Evolutionary conservation across 2,329 filamentous ascomycete genomes (phyloP).

Genomic region (Teratosphaeria zuluensis): DNA sequence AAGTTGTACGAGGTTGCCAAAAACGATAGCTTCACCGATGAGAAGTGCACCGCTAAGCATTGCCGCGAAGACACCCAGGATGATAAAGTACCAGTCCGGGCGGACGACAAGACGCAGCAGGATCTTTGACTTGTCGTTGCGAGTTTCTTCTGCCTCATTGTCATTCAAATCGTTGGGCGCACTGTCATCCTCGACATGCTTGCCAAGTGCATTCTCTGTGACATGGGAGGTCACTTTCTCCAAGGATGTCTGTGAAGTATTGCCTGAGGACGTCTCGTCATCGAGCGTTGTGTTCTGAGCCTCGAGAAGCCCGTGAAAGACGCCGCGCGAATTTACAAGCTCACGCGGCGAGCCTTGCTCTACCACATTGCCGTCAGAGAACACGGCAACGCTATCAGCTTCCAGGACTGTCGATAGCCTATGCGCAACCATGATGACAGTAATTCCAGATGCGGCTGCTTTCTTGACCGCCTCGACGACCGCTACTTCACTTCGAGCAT

Average conservation of each 20-base stretch:
- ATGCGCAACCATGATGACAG: constrained; percentile 64
- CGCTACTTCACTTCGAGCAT: constrained; percentile 33
- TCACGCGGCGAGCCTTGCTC: constrained; percentile 54
- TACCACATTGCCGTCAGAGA: constrained; percentile 56
- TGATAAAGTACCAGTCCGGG: constrained; percentile 30
- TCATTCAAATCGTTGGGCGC: background rate
- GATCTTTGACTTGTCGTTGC: background rate
- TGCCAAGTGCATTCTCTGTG: background rate
- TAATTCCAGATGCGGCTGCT: constrained; percentile 42
- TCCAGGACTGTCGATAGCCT: constrained; percentile 68
- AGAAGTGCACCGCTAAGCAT: constrained; percentile 40
- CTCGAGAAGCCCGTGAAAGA: constrained; percentile 20
- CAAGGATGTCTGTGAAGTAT: background rate
- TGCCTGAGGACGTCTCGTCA: background rate
- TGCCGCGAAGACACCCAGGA: constrained; percentile 34
- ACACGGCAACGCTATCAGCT: constrained; percentile 69
- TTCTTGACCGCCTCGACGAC: constrained; percentile 35
- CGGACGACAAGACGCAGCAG: constrained; percentile 12
- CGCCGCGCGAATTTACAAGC: constrained; percentile 32
- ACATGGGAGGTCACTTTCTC: background rate
- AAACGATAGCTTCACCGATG: constrained; percentile 51
- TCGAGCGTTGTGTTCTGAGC: constrained; percentile 14
- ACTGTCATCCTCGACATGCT: background rate
- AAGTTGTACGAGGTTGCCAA: constrained; percentile 42
- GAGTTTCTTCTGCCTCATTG: background rate